A percentile compares a stretch with the other conserved stretches of the same genome.
These are phyloP conservation scores for Kwoniella mangroviensis DNA, from an alignment of 768 basidiomycete species.

Conservation along the genomic window DNA sequence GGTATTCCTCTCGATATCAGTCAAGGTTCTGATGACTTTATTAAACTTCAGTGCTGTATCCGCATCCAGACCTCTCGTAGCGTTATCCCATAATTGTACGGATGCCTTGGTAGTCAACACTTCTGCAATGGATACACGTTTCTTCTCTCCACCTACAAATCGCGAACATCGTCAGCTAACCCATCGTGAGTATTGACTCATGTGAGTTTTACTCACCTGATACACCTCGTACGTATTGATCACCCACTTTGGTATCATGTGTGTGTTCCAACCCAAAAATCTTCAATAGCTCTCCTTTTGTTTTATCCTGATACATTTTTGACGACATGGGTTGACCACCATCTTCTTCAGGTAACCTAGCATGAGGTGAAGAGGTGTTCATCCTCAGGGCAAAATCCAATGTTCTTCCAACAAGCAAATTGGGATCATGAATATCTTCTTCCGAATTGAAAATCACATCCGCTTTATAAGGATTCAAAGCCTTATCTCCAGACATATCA, in stretches of 20 bases:
- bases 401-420: slow-evolving; percentile 49
- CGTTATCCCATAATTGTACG: slow-evolving; percentile 52
- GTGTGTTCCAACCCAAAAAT: slow-evolving; percentile 52
- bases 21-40: slow-evolving; percentile 41
- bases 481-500: slow-evolving; percentile 41
- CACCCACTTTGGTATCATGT: slow-evolving; percentile 53
- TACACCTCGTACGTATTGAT: slow-evolving; percentile 59
- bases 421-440: slow-evolving; percentile 49
- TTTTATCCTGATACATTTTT: slow-evolving; percentile 49
- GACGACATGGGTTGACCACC: slow-evolving; percentile 34
- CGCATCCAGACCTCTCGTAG: slow-evolving; percentile 53
- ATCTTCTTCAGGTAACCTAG: slow-evolving; percentile 27
- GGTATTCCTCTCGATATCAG: slow-evolving; percentile 44
- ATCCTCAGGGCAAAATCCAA: slow-evolving; percentile 50
- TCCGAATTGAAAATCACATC: slow-evolving; percentile 49
- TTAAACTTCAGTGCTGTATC: slow-evolving; percentile 48
- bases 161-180: not conserved
- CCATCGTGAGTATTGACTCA: too few species aligned
- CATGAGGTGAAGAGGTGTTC: slow-evolving; percentile 42
- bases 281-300: slow-evolving; percentile 58
- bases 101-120: slow-evolving; percentile 46
- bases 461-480: slow-evolving; percentile 30
- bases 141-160: slow-evolving; percentile 49
- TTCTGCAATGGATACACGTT: slow-evolving; percentile 54
- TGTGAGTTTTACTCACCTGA: slow-evolving; percentile 45